These are phyloP conservation scores for Verruconis gallopava DNA, from an alignment of 2,329 filamentous ascomycete species.

Conservation along the genomic window DNA sequence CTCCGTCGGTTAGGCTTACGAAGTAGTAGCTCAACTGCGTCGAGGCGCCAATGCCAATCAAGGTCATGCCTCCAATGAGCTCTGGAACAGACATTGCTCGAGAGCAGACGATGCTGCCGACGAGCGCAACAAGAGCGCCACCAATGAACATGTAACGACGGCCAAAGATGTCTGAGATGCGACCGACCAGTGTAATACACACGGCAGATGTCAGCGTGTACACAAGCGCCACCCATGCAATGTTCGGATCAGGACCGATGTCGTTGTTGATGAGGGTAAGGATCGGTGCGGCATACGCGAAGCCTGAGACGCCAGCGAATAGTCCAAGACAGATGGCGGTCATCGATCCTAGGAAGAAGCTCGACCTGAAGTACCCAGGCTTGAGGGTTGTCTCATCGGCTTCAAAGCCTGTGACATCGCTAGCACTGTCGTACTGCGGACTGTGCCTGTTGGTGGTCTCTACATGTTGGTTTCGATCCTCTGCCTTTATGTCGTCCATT, in stretches of 20 bases:
- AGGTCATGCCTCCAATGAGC: slow-evolving; percentile 9
- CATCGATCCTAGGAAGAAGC: slow-evolving; percentile 7
- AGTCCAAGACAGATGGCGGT: slow-evolving; percentile 5
- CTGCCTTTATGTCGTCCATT: no score
- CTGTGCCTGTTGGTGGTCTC: no score
- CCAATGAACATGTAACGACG: slow-evolving; percentile 7
- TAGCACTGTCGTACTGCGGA: no score
- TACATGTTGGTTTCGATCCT: no score
- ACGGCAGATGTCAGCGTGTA: slow-evolving; percentile 15
- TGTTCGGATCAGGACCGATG: slow-evolving; percentile 15
- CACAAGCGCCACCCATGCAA: slow-evolving; percentile 14
- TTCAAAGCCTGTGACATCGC: slow-evolving; percentile 4
- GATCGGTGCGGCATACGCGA: slow-evolving; percentile 5
- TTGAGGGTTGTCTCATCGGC: slow-evolving; percentile 2
- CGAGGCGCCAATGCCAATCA: not conserved
- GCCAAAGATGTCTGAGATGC: slow-evolving; percentile 19
- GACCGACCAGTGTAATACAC: slow-evolving; percentile 15
- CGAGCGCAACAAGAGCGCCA: slow-evolving; percentile 4
- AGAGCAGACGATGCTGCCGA: slow-evolving; percentile 9
- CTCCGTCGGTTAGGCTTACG: slow-evolving; percentile 13
- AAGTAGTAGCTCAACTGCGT: slow-evolving; percentile 12
- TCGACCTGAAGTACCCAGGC: slow-evolving; percentile 4
- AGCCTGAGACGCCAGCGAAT: slow-evolving; percentile 4
- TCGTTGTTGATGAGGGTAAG: slow-evolving; percentile 16
- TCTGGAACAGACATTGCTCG: slow-evolving; percentile 12